A percentile compares a stretch with the other conserved stretches of the same genome.
Conservation (phyloP, 2,329 filamentous ascomycete species). For the Penicillium fuscoglaucum region DNA sequence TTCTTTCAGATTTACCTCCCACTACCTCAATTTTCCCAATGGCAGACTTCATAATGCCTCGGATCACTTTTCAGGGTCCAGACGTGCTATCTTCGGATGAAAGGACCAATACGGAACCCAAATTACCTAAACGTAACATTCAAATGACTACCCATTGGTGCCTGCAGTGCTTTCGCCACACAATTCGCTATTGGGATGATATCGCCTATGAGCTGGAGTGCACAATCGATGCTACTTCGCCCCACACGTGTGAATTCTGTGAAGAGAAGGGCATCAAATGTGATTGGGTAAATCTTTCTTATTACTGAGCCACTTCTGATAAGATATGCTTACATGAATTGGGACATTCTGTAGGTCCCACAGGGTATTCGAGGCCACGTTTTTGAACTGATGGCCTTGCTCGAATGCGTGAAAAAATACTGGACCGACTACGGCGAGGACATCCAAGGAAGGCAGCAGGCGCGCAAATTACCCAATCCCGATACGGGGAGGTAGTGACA, state of each 20-base stretch:
- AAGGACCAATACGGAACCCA: background rate
- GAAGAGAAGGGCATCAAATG: rapidly evolving
- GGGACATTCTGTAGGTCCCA: background rate
- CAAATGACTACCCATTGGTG: background rate
- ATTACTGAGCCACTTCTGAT: rapidly evolving
- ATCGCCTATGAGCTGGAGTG: too few species aligned
- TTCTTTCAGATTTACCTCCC: too few species aligned
- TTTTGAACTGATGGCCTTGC: background rate
- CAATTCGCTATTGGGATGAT: too few species aligned
- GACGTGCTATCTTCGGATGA: background rate
- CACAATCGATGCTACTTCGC: too few species aligned
- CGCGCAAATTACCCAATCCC: too few species aligned
- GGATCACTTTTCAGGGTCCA: background rate
- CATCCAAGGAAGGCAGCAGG: too few species aligned
- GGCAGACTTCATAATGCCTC: background rate
- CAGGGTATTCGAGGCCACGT: background rate
- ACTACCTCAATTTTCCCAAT: background rate
- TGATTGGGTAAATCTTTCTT: background rate
- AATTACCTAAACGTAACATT: too few species aligned
- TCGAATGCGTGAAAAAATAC: background rate
- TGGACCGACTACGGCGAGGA: background rate
- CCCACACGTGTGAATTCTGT: background rate
- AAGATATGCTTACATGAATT: background rate
- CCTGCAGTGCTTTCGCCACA: background rate
- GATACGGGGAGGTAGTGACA: too few species aligned